Conservation (phyloP, 1,284 basidiomycete genomes). For the Cystobasidium pallidum region DNA sequence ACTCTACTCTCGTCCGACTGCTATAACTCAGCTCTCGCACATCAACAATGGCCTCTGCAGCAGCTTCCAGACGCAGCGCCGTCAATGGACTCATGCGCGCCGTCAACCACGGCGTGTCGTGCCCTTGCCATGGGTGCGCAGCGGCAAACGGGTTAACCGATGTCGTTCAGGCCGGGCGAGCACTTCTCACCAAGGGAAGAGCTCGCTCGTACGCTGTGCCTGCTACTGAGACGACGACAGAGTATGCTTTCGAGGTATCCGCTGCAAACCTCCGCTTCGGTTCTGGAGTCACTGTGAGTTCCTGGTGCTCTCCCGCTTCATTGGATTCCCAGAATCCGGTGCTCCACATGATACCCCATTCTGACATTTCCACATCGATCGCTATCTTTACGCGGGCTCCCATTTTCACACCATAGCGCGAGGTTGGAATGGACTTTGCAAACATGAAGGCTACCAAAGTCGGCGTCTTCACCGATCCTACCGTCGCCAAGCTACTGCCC, state of each 20-base stretch:
- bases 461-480: slow-evolving; percentile 89
- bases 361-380: background rate
- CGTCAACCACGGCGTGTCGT: slow-evolving; percentile 44
- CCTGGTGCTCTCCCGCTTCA: slow-evolving; percentile 9
- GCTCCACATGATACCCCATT: slow-evolving; percentile 1
- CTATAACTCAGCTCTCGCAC: background rate
- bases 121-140: slow-evolving; percentile 42
- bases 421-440: slow-evolving; percentile 84
- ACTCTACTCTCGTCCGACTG: background rate
- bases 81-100: slow-evolving; percentile 43
- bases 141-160: slow-evolving; percentile 27
- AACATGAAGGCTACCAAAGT: slow-evolving; percentile 87
- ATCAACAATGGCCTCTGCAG: slow-evolving; percentile 7
- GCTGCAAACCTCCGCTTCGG: slow-evolving; percentile 72
- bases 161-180: slow-evolving; percentile 37
- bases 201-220: slow-evolving; percentile 68
- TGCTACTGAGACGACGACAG: slow-evolving; percentile 70
- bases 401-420: slow-evolving; percentile 13
- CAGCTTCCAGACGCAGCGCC: slow-evolving; percentile 21
- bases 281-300: slow-evolving; percentile 54
- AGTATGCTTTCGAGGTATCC: slow-evolving; percentile 97
- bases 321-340: slow-evolving; percentile 1
- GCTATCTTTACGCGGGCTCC: too few species aligned
- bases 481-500: slow-evolving; percentile 76
- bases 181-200: slow-evolving; percentile 41